Base-by-base conservation (phyloP, 192 early-diverging fungal genomes). In the Helicostylum pulchrum region DNA sequence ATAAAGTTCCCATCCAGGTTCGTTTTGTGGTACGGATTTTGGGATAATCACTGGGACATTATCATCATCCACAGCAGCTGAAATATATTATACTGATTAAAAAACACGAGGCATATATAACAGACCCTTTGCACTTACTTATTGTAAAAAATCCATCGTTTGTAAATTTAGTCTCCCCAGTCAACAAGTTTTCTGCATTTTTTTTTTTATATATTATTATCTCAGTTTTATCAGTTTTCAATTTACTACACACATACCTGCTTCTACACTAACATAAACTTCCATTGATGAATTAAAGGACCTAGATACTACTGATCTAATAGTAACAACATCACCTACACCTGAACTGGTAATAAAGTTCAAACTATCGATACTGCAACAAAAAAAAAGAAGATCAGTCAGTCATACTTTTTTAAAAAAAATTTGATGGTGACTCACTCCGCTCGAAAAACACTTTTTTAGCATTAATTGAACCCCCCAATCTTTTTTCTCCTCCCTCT, bases 141-240 rank as follows among this genome's bases (percentile, higher is more conserved):
- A 85, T 81, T 14, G 83, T 83, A 60, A 80, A 82, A 54, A 85
- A 85, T 4, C 65, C 83, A 61, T 85, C 83, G 58, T 85, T 85
- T 5, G 83, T 83, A 39, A 85, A 85, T 14, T 80, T 78, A 21
- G 64, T 77, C 47, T 79, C 78, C 7, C 83, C 83, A 2, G 81
- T 82, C 7, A 72, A 62, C 7, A 85, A 17, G 51, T 84, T 83
- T 61, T 82, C 84, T 68, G 61, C 62, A 44, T 12, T 60, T 26
- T 26, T 26, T n/a, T 26, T 26, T 26, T 26, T 26, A 26, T 26
- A n/a, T 26, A 26, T 26, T 26, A 26, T 26, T 1, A 46, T 26
- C 26, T 26, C 26, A 26, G 26, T 26, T 26, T 2, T 26, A n/a
- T 26, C 26, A 2, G 2, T 26, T 26, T 26, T 26, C 0, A 44